Evolutionary conservation across 23 red algal species (phyloP).

Genomic region (Gracilaria caudata): DNA sequence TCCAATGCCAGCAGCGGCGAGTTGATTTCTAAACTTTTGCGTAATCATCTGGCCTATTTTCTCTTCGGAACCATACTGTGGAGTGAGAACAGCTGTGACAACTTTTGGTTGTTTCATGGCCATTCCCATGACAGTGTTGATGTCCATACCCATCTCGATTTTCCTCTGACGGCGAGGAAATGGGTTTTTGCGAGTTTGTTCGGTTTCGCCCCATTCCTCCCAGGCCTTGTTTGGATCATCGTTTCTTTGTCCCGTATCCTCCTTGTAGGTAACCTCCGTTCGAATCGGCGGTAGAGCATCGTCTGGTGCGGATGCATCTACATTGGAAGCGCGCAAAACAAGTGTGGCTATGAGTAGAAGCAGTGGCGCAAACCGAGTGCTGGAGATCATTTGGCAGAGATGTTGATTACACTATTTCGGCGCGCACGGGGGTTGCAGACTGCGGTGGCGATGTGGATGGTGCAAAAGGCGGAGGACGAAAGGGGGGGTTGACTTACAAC

Average conservation of each 20-base stretch:
- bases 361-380: background rate
- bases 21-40: constrained; percentile 62
- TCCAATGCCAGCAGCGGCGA: constrained; percentile 54
- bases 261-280: constrained; percentile 41
- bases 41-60: constrained; percentile 50
- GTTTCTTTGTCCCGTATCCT: background rate
- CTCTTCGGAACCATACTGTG: constrained; percentile 32
- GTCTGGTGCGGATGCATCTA: background rate
- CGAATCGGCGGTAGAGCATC: constrained; percentile 44
- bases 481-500: background rate
- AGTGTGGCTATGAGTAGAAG: background rate
- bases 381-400: background rate
- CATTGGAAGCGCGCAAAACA: background rate
- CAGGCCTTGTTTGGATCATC: constrained; percentile 67
- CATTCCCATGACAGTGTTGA: constrained; percentile 73
- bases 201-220: constrained; percentile 71
- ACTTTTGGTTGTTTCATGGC: constrained; percentile 76
- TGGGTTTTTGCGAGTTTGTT: constrained; percentile 47
- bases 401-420: background rate
- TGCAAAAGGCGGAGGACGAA: background rate
- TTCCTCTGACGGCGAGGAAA: constrained; percentile 60
- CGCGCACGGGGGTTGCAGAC: no score
- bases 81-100: constrained; percentile 45
- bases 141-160: constrained; percentile 69
- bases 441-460: background rate